phyloP scores from a whole-genome alignment of 164 flowering plant genomes.

The Nelumbo lutea region DNA sequence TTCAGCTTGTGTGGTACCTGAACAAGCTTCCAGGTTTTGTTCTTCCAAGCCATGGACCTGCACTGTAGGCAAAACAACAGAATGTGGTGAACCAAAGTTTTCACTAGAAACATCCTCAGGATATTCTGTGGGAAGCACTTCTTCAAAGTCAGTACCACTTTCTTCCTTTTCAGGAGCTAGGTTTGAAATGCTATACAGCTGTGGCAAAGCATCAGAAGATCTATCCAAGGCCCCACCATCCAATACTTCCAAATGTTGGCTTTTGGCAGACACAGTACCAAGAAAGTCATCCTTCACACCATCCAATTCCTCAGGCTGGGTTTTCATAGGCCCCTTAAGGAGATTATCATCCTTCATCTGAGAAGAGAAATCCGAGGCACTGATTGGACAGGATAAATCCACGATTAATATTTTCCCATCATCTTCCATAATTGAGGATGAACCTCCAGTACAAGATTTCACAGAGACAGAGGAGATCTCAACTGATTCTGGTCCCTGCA shows the following conservation, averaged over 20 bases:
- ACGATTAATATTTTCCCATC: constrained; percentile 5
- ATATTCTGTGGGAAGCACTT: constrained; percentile 13
- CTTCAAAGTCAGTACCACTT: constrained; percentile 9
- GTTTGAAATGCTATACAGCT: constrained; percentile 8
- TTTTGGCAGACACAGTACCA: constrained; percentile 14
- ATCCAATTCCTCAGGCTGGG: constrained; percentile 16
- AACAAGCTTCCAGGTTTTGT: constrained; percentile 18
- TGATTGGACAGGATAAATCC: constrained; percentile 10
- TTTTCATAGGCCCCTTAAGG: constrained; percentile 6
- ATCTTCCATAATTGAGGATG: constrained; percentile 14
- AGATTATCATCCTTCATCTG: constrained; percentile 16
- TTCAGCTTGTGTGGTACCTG: constrained; percentile 8
- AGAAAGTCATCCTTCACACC: constrained; percentile 9
- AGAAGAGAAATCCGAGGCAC: constrained; percentile 10
- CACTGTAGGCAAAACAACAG: constrained; percentile 12
- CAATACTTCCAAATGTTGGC: constrained; percentile 14
- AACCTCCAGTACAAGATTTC: constrained; percentile 3
- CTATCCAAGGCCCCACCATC: constrained; percentile 14
- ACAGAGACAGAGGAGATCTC: constrained; percentile 15
- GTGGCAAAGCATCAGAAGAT: constrained; percentile 14
- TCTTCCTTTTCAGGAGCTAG: constrained; percentile 14
- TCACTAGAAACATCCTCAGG: constrained; percentile 15
- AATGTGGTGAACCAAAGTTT: constrained; percentile 13
- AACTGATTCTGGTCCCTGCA: constrained; percentile 17
- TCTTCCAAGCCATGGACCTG: constrained; percentile 15